Conservation (phyloP, 2,329 filamentous ascomycete species). For the Colletotrichum aenigma region DNA sequence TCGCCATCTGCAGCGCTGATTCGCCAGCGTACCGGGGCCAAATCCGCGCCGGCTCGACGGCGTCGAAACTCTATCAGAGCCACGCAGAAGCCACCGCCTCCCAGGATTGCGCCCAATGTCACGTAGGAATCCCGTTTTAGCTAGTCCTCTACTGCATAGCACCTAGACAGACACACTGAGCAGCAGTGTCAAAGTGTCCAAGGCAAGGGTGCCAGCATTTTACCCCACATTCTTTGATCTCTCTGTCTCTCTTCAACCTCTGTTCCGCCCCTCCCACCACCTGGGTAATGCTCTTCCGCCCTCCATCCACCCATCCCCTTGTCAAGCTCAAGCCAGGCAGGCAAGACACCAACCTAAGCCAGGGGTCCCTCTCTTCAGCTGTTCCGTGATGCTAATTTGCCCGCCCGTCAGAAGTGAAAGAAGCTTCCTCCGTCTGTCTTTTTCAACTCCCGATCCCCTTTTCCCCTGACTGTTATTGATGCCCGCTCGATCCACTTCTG, state of each 20-base stretch:
- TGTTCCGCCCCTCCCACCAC: neutral
- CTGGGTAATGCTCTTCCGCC: neutral
- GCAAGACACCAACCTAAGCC: neutral
- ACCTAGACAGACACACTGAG: neutral
- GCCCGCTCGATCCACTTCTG: slow-evolving; percentile 1
- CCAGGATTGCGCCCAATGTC: neutral
- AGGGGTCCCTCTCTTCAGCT: neutral
- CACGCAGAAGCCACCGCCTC: neutral
- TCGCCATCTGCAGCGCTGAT: neutral
- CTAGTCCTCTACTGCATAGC: neutral
- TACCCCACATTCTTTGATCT: neutral
- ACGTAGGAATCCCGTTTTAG: neutral
- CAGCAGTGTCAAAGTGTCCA: neutral
- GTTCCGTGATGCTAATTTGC: neutral
- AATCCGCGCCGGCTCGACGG: neutral
- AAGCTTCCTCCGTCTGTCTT: neutral
- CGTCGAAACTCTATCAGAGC: slow-evolving; percentile 1
- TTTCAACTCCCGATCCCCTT: neutral
- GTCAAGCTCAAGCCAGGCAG: neutral
- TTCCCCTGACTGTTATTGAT: neutral
- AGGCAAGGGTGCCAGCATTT: neutral
- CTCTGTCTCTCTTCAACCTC: neutral
- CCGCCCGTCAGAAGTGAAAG: neutral
- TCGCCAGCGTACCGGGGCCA: neutral
- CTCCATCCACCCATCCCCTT: neutral